Conservation (phyloP, 2,329 filamentous ascomycete species). For the Xylariaceae sp. region DNA sequence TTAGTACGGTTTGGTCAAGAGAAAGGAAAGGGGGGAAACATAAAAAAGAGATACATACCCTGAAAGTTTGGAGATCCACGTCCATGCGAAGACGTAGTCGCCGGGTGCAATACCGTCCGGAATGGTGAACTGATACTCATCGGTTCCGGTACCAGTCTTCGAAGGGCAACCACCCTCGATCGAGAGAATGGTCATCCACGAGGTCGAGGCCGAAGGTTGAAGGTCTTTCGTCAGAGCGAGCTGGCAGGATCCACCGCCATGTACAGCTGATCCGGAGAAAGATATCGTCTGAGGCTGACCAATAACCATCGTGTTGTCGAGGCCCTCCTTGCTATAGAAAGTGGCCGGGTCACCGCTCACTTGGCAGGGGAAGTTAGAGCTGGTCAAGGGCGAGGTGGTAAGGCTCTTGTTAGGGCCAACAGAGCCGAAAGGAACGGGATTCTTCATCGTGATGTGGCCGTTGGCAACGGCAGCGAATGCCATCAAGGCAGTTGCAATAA, state of each 20-base stretch:
- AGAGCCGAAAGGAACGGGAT: slow-evolving; percentile 50
- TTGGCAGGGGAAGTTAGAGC: slow-evolving; percentile 63
- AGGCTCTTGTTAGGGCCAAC: slow-evolving; percentile 30
- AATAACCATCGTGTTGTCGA: slow-evolving; percentile 38
- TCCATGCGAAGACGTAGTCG: slow-evolving; percentile 64
- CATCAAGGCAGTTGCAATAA: slow-evolving; percentile 38
- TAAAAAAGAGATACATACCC: not conserved
- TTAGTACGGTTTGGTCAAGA: slow-evolving; percentile 29
- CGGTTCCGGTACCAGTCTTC: slow-evolving; percentile 35
- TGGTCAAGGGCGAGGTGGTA: slow-evolving; percentile 54
- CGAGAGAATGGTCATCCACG: slow-evolving; percentile 67
- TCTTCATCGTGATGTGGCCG: slow-evolving; percentile 61
- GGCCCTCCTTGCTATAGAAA: slow-evolving; percentile 36
- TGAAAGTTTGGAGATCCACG: slow-evolving; percentile 61
- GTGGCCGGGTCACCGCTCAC: slow-evolving; percentile 30
- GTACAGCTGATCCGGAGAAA: slow-evolving; percentile 57
- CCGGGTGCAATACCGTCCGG: slow-evolving; percentile 57
- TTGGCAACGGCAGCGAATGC: slow-evolving; percentile 44
- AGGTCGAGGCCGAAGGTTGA: slow-evolving; percentile 33
- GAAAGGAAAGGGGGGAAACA: not conserved
- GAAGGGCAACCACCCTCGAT: slow-evolving; percentile 64
- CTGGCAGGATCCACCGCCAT: slow-evolving; percentile 72
- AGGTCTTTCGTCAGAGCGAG: slow-evolving; percentile 62
- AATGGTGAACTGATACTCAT: slow-evolving; percentile 53
- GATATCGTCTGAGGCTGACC: slow-evolving; percentile 43